Conservation (phyloP, 2,329 filamentous ascomycete genomes). For the Aspergillus fumigatiaffinis region DNA sequence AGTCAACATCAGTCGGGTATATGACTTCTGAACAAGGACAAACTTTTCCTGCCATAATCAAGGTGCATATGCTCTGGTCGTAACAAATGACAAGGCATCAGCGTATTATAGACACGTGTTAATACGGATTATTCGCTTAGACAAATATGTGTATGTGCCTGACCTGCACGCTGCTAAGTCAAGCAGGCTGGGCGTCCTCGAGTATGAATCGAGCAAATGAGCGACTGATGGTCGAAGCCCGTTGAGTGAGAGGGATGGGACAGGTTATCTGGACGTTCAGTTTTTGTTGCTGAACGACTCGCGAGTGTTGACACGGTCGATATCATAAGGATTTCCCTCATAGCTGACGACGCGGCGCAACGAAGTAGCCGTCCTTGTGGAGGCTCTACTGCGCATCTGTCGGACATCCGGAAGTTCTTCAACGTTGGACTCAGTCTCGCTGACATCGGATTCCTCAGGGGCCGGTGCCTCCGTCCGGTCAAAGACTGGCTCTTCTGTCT, state of each 20-base stretch:
- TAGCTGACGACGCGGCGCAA: conserved; percentile 15
- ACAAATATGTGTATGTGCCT: not conserved
- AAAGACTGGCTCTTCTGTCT: conserved; percentile 1
- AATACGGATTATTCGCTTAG: not conserved
- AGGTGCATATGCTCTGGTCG: not conserved
- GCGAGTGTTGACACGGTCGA: conserved; percentile 22
- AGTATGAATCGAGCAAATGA: not conserved
- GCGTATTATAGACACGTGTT: not conserved
- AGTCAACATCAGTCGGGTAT: not conserved
- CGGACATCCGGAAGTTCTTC: conserved; percentile 8
- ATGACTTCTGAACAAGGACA: not conserved
- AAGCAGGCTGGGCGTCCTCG: too few species aligned
- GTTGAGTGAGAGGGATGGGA: not conserved
- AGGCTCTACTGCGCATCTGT: conserved; percentile 10
- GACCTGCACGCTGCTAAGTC: too few species aligned
- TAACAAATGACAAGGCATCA: not conserved
- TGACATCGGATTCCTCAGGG: not conserved
- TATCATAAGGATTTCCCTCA: conserved; percentile 24
- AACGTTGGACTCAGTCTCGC: conserved; percentile 12
- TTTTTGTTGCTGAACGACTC: conserved; percentile 20
- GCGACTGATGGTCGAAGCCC: not conserved
- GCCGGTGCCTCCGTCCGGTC: not conserved
- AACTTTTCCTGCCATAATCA: not conserved
- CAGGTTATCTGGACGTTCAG: not conserved
- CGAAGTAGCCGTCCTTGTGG: not conserved